Evolutionary conservation across 768 basidiomycete species (phyloP).

Genomic region (Scleroderma citrinum): DNA sequence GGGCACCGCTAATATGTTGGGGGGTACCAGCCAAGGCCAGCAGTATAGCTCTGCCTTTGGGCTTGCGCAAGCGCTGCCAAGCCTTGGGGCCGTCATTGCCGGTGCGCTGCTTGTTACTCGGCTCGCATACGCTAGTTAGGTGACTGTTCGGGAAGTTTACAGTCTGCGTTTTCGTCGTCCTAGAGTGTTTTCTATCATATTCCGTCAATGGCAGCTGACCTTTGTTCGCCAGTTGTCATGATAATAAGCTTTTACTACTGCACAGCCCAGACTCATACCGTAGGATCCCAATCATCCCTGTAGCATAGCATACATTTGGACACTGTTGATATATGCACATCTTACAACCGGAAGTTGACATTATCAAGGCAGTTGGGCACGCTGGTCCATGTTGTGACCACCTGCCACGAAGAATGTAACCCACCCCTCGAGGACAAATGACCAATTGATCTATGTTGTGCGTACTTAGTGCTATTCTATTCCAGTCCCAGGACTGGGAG

Average conservation of each 20-base stretch:
- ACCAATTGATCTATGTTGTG: too few relatives aligned
- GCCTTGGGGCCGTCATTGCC: slow-evolving; percentile 7
- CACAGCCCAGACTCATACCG: not conserved
- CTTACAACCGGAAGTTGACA: not conserved
- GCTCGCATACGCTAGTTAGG: slow-evolving; percentile 1
- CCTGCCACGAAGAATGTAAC: not conserved
- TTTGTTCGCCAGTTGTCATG: not conserved
- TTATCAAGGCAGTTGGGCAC: not conserved
- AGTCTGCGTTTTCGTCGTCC: slow-evolving; percentile 7
- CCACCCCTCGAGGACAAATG: too few relatives aligned
- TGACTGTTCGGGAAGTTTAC: not conserved
- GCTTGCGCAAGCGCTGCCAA: slow-evolving; percentile 8
- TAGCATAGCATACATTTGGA: not conserved
- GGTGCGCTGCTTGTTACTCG: slow-evolving; percentile 11
- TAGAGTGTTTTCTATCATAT: slow-evolving; percentile 10
- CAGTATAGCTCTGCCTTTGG: slow-evolving; percentile 1
- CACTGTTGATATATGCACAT: not conserved
- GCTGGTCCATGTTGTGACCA: too few relatives aligned
- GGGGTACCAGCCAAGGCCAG: slow-evolving; percentile 6
- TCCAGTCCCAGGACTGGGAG: too few relatives aligned
- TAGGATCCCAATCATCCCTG: not conserved
- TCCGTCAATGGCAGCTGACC: slow-evolving; percentile 2
- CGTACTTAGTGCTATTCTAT: too few relatives aligned
- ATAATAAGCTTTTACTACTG: not conserved
- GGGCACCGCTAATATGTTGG: slow-evolving; percentile 20